Evolutionary conservation across 192 early-diverging fungal genomes (phyloP).

Genomic region (Podila horticola): DNA sequence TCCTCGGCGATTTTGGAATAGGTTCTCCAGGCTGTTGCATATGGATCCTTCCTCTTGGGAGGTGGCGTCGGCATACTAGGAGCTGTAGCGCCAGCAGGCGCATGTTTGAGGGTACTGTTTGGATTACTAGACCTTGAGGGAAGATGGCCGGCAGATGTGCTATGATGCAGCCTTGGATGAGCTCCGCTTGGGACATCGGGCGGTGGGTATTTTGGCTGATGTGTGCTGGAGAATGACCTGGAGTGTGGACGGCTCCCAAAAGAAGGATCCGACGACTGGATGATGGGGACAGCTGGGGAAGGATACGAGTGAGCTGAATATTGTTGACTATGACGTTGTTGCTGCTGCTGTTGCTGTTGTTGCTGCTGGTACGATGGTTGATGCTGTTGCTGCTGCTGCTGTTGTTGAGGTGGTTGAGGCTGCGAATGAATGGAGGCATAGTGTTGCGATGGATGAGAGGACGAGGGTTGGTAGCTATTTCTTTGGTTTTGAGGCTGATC

Average conservation of each 20-base stretch:
- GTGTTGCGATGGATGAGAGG: neutral
- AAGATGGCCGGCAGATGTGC: conserved; percentile 31
- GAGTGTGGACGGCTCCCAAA: conserved; percentile 29
- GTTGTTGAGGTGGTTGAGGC: neutral
- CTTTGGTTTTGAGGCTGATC: neutral
- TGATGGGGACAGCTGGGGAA: neutral
- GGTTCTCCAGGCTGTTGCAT: conserved; percentile 48
- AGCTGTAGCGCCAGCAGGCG: neutral
- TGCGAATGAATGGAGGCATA: neutral
- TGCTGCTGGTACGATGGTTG: neutral
- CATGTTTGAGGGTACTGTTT: neutral
- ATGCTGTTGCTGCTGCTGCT: neutral
- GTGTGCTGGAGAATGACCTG: conserved; percentile 30
- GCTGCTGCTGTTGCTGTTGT: neutral
- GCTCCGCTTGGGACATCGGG: neutral
- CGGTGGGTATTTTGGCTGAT: conserved; percentile 27
- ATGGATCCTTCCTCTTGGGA: conserved; percentile 42
- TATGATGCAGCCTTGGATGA: conserved; percentile 36
- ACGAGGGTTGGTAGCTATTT: neutral
- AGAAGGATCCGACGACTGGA: conserved; percentile 32
- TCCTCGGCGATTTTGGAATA: conserved; percentile 52
- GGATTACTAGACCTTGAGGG: neutral
- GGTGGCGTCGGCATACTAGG: neutral
- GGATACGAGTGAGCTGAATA: neutral
- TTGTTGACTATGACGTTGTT: conserved; percentile 5